These are phyloP conservation scores for Metschnikowia cubensis DNA, from an alignment of 805 yeast species.

Conservation along the genomic window DNA sequence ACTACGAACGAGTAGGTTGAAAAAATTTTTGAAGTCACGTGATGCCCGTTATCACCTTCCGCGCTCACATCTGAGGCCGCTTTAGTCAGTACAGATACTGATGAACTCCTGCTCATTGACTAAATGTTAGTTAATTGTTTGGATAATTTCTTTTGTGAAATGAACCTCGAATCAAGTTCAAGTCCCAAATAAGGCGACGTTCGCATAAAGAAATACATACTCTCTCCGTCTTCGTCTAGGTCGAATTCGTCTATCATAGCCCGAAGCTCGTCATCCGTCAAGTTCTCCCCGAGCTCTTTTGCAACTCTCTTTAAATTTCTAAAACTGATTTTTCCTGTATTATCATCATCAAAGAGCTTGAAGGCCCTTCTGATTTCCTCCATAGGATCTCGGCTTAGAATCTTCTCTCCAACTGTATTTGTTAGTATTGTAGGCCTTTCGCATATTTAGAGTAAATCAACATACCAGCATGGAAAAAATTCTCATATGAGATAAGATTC, in stretches of 20 bases:
- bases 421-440: constrained; percentile 23
- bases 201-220: constrained; percentile 31
- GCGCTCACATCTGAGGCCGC: constrained; percentile 1
- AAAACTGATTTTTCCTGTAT: constrained; percentile 77
- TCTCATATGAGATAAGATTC: constrained; percentile 71
- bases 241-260: constrained; percentile 99
- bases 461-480: constrained; percentile 70
- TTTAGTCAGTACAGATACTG: constrained; percentile 71
- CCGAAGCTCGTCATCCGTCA: constrained; percentile 85
- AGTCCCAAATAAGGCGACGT: background rate
- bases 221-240: constrained; percentile 92
- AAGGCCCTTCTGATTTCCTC: constrained; percentile 92
- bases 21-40: constrained; percentile 13
- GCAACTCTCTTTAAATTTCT: constrained; percentile 85
- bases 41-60: constrained; percentile 3
- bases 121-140: constrained; percentile 28
- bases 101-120: constrained; percentile 86
- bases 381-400: constrained; percentile 84
- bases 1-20: background rate
- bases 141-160: background rate
- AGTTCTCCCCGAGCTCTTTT: constrained; percentile 85
- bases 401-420: constrained; percentile 65
- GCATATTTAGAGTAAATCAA: constrained; percentile 12
- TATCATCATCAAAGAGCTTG: constrained; percentile 81
- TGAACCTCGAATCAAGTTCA: no score